Evolutionary conservation across 371 early-diverging fungal genomes (phyloP), one percentile per base, ranked within the genome.

Genomic region (Funneliformis caledonium): DNA sequence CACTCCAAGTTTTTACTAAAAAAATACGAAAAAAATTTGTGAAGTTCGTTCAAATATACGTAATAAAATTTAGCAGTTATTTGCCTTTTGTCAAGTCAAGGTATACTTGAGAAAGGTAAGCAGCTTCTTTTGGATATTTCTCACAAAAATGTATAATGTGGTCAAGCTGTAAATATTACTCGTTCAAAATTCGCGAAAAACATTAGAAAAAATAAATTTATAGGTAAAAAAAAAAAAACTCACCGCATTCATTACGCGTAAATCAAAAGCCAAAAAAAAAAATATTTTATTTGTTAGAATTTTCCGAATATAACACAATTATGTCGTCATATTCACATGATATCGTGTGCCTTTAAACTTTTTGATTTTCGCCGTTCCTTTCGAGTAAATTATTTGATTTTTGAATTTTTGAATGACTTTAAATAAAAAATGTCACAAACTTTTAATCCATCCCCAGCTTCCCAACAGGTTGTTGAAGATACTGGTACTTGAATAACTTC

Each of bases 401-500:
- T 64, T 31, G 19, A 56, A 56, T 14, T 14, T 56, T 56, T 56
- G 11, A 56, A 56, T 14, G 19, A 7, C 11, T 1, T 56, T 19
- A 7, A 16, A 56, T 56, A 65, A 5, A 65, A 65, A 59, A 78
- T 78, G 78, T 1, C 78, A 10, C 65, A 67, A 67, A 48, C 68
- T 22, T 78, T 78, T 48, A 78, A 78, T n/a, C 67, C 67, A 37
- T 48, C 50, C 14, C 78, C 78, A n/a, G 78, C 78, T 9, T 78
- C 78, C 16, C 86, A 86, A 78, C 84, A 85, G 82, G 82, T 82
- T 26, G 86, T 86, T 47, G 87, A 88, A 68, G 88, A 87, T 81
- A 85, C 88, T 45, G 87, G 88, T 87, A 85, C 56, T 3, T 80
- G 10, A 14, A 31, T 68, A 12, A 2, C 8, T 33, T 42, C 12